Evolutionary conservation across 176 grass and related monocot species (phyloP), one percentile per base, ranked within the genome.

Genomic region (Zoysia japonica): DNA sequence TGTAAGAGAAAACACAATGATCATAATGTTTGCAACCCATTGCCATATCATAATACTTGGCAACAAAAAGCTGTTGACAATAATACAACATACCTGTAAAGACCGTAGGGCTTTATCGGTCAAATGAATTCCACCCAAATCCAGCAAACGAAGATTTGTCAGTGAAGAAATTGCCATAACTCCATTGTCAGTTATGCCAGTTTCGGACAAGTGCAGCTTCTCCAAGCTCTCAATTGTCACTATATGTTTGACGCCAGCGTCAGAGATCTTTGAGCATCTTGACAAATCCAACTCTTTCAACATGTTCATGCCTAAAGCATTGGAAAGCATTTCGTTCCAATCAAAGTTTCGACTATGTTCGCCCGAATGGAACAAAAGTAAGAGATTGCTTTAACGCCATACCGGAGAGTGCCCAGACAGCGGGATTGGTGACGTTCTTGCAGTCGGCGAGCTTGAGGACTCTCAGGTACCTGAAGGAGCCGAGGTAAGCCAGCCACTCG

Each of bases 401-500:
- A 98, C 95, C 92, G 71, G 90, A 45, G 69, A 98, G 82, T 1
- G 83, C 59, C 95, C 92, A 94, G 60, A 94, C 62, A 36, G 92
- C 88, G 17, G 83, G 57, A 65, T 82, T 83, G 72, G 80, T 85
- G 80, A 98, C 36, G 28, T 85, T 83, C 76, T 87, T 91, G 87
- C 95, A 98, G 56, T 91, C 88, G 1, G 92, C 80, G 42, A 98
- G 81, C 55, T 89, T 92, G 59, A 98, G 88, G 11, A 63, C 19
- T 37, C 51, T 54, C 16, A 98, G 79, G 28, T 80, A 80, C 16
- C 81, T 75, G 83, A 98, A 98, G 0, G 82, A 84, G 48, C 95
- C 95, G 1, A 98, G 74, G 80, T 98, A 98, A 4, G 89, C 90
- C 72, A 98, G 9, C 92, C 95, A 98, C 70, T 98, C 95, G 1